phyloP scores from a whole-genome alignment of 805 yeast genomes.

The Jamesozyma rosinii region DNA sequence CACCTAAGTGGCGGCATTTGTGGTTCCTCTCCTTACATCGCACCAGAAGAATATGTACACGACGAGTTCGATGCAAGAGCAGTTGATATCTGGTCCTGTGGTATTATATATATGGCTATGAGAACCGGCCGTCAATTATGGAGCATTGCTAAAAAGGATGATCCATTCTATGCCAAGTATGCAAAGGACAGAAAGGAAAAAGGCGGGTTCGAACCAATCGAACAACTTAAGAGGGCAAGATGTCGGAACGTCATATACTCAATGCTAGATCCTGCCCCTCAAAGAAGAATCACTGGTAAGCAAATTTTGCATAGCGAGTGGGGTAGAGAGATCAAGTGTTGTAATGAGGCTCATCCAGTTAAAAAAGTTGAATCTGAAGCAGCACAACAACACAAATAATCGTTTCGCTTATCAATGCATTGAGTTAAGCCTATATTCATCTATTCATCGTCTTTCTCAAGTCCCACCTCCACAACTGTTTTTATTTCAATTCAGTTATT shows the following conservation, averaged over 20 bases:
- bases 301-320: slow-evolving; percentile 89
- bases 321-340: slow-evolving; percentile 82
- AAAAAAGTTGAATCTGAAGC: neutral
- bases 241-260: slow-evolving; percentile 91
- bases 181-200: slow-evolving; percentile 70
- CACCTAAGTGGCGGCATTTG: slow-evolving; percentile 68
- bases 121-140: slow-evolving; percentile 90
- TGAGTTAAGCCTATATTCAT: neutral
- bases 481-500: too few relatives aligned
- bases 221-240: slow-evolving; percentile 69
- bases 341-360: slow-evolving; percentile 30
- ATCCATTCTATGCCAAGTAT: slow-evolving; percentile 71
- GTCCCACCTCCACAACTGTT: too few relatives aligned
- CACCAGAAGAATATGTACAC: slow-evolving; percentile 70
- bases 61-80: slow-evolving; percentile 71
- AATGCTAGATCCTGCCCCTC: slow-evolving; percentile 84
- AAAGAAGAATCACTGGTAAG: slow-evolving; percentile 75
- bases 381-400: neutral
- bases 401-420: neutral
- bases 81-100: slow-evolving; percentile 88
- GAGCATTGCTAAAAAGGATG: slow-evolving; percentile 73
- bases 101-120: slow-evolving; percentile 88
- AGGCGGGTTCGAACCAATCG: slow-evolving; percentile 88
- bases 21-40: slow-evolving; percentile 84
- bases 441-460: too few relatives aligned